These are phyloP conservation scores for Scheffersomyces illinoinensis DNA, from an alignment of 1,139 yeast genomes.

Conservation along the genomic window DNA sequence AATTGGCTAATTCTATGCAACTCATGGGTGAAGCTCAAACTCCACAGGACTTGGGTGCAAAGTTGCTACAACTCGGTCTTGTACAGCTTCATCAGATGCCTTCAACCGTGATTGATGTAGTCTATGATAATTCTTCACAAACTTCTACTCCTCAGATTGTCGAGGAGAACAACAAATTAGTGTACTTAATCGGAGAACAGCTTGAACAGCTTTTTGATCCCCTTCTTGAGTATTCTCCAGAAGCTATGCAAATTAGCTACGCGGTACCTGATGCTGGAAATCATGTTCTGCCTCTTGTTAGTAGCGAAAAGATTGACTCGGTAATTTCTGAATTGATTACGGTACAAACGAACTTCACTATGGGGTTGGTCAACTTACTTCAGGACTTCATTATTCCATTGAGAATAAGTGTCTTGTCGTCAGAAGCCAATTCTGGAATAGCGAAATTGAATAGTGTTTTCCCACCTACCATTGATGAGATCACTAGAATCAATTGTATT, in stretches of 20 bases:
- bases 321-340: conserved; percentile 67
- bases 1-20: conserved; percentile 61
- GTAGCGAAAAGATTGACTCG: conserved; percentile 29
- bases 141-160: conserved; percentile 26
- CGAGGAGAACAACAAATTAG: conserved; percentile 74
- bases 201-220: conserved; percentile 89
- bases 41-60: conserved; percentile 59
- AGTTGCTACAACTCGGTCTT: conserved; percentile 55
- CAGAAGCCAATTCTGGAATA: conserved; percentile 52
- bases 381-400: conserved; percentile 81
- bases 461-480: conserved; percentile 95
- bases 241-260: conserved; percentile 71
- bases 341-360: conserved; percentile 74
- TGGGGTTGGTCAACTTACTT: conserved; percentile 67
- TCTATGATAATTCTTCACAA: conserved; percentile 59
- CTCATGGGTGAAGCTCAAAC: conserved; percentile 44
- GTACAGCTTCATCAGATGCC: conserved; percentile 54
- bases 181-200: conserved; percentile 77
- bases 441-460: conserved; percentile 72
- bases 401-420: conserved; percentile 62
- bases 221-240: conserved; percentile 87
- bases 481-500: conserved; percentile 83
- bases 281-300: conserved; percentile 12
- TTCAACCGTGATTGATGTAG: conserved; percentile 68
- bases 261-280: conserved; percentile 41